Conservation (phyloP, 352 stramenopile species). For the Globisporangium nagaii region DNA sequence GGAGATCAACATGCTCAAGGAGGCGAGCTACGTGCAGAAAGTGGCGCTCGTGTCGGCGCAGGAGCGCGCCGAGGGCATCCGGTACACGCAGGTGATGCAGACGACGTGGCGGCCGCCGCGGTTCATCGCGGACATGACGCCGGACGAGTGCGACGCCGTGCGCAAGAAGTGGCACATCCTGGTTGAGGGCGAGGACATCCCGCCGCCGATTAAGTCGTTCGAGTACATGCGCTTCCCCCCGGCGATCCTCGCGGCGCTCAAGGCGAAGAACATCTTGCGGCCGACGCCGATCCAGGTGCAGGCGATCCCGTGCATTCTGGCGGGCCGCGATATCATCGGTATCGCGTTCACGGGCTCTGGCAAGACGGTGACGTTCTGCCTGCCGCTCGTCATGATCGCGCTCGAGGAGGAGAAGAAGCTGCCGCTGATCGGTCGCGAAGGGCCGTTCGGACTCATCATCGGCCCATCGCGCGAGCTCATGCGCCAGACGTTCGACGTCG, state of each 20-base stretch:
- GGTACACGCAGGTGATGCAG: constrained; percentile 88
- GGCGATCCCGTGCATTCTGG: constrained; percentile 95
- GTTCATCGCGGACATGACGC: constrained; percentile 83
- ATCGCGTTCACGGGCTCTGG: constrained; percentile 98
- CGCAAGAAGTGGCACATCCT: constrained; percentile 98
- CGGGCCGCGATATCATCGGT: constrained; percentile 97
- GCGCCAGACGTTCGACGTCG: constrained; percentile 96
- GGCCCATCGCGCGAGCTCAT: constrained; percentile 97
- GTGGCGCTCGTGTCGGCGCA: constrained; percentile 91
- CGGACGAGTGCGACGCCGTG: constrained; percentile 86
- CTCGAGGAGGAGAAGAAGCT: constrained; percentile 96
- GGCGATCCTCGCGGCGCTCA: constrained; percentile 89
- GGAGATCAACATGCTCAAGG: constrained; percentile 93
- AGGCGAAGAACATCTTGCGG: constrained; percentile 94
- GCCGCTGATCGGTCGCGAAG: constrained; percentile 91
- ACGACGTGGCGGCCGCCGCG: constrained; percentile 90
- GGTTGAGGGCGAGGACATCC: constrained; percentile 94
- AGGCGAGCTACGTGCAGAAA: constrained; percentile 95
- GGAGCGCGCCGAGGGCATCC: constrained; percentile 89
- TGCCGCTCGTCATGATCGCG: constrained; percentile 96
- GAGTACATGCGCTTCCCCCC: constrained; percentile 95
- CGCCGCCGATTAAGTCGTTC: constrained; percentile 96
- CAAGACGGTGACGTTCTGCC: constrained; percentile 98
- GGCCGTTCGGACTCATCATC: constrained; percentile 96
- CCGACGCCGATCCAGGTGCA: constrained; percentile 99